A percentile compares a stretch with the other conserved stretches of the same genome.
Conservation (phyloP, 1,284 basidiomycete genomes). For the Cystobasidium sp. region DNA sequence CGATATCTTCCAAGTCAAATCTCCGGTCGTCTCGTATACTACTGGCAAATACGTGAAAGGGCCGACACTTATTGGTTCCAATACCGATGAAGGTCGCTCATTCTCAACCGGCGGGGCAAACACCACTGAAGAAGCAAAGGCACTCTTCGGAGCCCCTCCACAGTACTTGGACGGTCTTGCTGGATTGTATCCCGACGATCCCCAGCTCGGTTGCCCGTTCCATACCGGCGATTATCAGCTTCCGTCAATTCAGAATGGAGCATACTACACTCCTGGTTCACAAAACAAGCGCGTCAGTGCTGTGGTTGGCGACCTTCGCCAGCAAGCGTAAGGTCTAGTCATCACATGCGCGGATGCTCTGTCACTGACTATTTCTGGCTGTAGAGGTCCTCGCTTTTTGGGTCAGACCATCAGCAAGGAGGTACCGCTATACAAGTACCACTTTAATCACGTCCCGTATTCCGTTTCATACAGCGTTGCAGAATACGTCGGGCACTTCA, state of each 20-base stretch:
- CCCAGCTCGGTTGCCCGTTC: slow-evolving; percentile 18
- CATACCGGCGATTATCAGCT: slow-evolving; percentile 37
- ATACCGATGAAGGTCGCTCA: slow-evolving; percentile 5
- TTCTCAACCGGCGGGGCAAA: neutral
- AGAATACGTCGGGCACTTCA: slow-evolving; percentile 38
- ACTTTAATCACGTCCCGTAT: slow-evolving; percentile 14
- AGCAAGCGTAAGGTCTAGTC: neutral
- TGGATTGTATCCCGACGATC: slow-evolving; percentile 10
- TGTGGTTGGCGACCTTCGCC: slow-evolving; percentile 11
- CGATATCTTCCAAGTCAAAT: slow-evolving; percentile 9
- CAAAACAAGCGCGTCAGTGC: slow-evolving; percentile 28
- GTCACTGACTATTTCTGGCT: neutral
- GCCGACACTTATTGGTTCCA: neutral
- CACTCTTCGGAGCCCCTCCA: neutral
- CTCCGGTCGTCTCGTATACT: slow-evolving; percentile 2
- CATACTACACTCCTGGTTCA: slow-evolving; percentile 12
- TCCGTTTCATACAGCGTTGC: slow-evolving; percentile 24
- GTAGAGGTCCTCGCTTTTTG: slow-evolving; percentile 3
- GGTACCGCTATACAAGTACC: slow-evolving; percentile 28
- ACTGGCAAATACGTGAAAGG: slow-evolving; percentile 29
- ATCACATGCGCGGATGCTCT: neutral
- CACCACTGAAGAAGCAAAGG: slow-evolving; percentile 11
- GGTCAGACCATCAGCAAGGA: slow-evolving; percentile 1
- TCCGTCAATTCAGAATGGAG: slow-evolving; percentile 16
- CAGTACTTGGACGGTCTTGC: slow-evolving; percentile 7